phyloP scores from a whole-genome alignment of 495 filamentous ascomycete species.

The Xylona heveae region DNA sequence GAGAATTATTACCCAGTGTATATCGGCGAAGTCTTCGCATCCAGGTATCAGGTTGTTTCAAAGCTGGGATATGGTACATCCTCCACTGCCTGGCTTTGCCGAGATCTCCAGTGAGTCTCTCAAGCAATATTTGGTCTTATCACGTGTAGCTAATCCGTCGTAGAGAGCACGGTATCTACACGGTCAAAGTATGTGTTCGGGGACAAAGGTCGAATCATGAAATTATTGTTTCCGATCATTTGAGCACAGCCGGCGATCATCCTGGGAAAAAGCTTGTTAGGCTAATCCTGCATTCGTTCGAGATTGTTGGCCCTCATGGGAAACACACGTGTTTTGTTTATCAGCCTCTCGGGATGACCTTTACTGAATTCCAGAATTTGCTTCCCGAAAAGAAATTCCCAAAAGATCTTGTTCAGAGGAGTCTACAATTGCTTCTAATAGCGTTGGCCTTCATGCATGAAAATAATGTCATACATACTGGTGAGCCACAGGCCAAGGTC shows the following conservation, averaged over 20 bases:
- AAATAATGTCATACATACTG: conserved; percentile 15
- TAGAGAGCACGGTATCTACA: conserved; percentile 9
- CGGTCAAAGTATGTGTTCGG: conserved; percentile 11
- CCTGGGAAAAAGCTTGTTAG: conserved; percentile 11
- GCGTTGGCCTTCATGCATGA: conserved; percentile 16
- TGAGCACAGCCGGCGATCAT: conserved; percentile 13
- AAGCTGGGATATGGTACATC: too few species aligned
- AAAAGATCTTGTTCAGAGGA: conserved; percentile 13
- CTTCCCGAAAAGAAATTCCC: conserved; percentile 14
- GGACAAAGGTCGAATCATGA: conserved; percentile 10
- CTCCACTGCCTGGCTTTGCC: too few species aligned
- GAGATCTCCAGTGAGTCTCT: too few species aligned
- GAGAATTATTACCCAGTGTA: too few species aligned
- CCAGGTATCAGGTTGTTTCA: too few species aligned
- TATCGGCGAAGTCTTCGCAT: too few species aligned
- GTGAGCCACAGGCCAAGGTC: conserved; percentile 7
- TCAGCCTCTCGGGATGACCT: conserved; percentile 18
- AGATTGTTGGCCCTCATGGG: conserved; percentile 10
- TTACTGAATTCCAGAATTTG: conserved; percentile 13
- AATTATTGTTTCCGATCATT: conserved; percentile 12
- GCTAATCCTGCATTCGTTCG: conserved; percentile 10
- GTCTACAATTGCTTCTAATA: conserved; percentile 14
- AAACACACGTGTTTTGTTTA: conserved; percentile 13
- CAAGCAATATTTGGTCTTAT: too few species aligned
- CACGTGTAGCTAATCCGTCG: too few species aligned